Base-by-base conservation (phyloP, 2,329 filamentous ascomycete genomes). In the Cladosporium austrohemisphaericum region DNA sequence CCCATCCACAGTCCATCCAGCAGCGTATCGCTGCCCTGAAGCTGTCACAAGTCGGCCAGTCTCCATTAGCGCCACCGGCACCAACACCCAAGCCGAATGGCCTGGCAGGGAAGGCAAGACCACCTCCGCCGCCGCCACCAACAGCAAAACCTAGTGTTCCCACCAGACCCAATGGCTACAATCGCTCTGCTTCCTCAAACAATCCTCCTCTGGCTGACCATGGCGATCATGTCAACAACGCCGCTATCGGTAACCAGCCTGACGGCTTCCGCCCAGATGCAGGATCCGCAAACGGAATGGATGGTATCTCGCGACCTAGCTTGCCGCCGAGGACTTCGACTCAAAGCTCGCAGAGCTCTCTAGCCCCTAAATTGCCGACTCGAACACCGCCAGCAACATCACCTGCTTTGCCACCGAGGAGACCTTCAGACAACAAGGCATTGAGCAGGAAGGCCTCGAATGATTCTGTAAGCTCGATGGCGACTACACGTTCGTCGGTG, bases 401-500 rank as follows among this genome's bases (percentile, higher is more conserved):
- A 7, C 72, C 72, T n/a, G 63, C 66, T 35, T 60, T 76, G 32
- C 72, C 73, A 35, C 68, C 72, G 16, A 66, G 73, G 49, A 63
- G 69, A 50, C 61, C 70, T 13, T 75, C 72, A 1, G 70, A 70
- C 38, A 62, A 59, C 3, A 57, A 55, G 36, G 41, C 51, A 3
- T 54, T 66, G 7, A 63, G 59, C 31, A 66, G 71, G 32, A 66
- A 65, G 52, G 65, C 60, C 6, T 78, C 76, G 0, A 61, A 62
- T 20, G 79, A 80, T 41, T 81, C 78, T 1, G 67, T 75, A 36
- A 73, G 74, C 13, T 81, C 79, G 8, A 67, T 70, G 57, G 72
- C 67, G 4, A 75, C 72, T 13, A 66, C 64, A 4, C 64, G 67
- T 13, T 76, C 73, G 3, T 76, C 73, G 4, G 61, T 75, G 8